These are phyloP conservation scores for Talaromyces sp. DNA, from an alignment of 2,329 filamentous ascomycete genomes.

Conservation along the genomic window DNA sequence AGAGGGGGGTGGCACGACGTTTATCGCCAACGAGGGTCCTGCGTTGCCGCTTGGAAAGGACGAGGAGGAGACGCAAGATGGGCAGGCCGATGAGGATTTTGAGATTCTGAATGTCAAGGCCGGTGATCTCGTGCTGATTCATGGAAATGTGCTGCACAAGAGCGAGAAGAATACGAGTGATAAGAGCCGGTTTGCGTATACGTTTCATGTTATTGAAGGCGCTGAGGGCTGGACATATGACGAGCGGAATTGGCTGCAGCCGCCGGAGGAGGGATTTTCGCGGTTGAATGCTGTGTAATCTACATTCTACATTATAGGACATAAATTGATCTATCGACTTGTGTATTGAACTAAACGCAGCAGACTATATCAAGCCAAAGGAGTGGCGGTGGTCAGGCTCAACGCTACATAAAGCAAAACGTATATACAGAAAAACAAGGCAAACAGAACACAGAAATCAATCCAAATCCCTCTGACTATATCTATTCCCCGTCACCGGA, in stretches of 20 bases:
- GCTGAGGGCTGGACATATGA: constrained; percentile 66
- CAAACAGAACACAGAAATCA: not conserved
- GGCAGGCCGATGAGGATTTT: constrained; percentile 48
- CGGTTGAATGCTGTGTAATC: constrained; percentile 40
- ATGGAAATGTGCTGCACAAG: constrained; percentile 93
- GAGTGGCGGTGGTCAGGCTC: not conserved
- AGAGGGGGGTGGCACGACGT: constrained; percentile 58
- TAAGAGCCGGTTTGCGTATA: constrained; percentile 91
- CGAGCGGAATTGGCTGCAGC: constrained; percentile 87
- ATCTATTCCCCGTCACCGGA: constrained; percentile 11
- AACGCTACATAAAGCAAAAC: not conserved
- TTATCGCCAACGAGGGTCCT: constrained; percentile 63
- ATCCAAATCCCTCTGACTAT: constrained; percentile 7
- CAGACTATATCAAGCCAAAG: not conserved
- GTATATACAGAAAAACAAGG: not conserved
- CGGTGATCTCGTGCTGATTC: constrained; percentile 84
- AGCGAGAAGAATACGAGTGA: constrained; percentile 85
- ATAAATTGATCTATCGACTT: not conserved
- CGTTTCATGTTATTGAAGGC: constrained; percentile 93
- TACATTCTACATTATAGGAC: not conserved
- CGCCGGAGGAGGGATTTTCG: constrained; percentile 72
- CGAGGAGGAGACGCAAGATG: constrained; percentile 31
- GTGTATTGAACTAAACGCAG: constrained; percentile 18
- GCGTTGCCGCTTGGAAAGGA: constrained; percentile 56
- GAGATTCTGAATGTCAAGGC: constrained; percentile 83